Conservation (phyloP, 805 yeast genomes). For the Lipomyces japonicus region DNA sequence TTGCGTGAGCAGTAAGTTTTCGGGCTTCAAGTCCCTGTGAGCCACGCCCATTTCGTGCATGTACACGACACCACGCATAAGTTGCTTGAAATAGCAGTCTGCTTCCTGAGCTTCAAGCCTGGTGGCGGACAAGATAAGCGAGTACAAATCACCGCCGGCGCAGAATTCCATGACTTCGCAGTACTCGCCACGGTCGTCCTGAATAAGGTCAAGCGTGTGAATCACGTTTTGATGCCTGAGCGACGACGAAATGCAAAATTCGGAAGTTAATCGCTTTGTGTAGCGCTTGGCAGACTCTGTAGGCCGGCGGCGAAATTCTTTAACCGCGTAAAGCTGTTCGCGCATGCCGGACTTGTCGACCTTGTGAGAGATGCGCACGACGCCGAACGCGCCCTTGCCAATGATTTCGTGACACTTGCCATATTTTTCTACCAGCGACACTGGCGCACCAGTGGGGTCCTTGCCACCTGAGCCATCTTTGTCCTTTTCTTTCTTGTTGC, state of each 20-base stretch:
- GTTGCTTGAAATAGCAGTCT: constrained; percentile 86
- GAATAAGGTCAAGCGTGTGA: constrained; percentile 75
- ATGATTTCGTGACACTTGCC: constrained; percentile 93
- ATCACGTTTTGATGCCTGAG: constrained; percentile 72
- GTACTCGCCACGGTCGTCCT: constrained; percentile 65
- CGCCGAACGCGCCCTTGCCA: constrained; percentile 88
- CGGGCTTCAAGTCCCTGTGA: constrained; percentile 89
- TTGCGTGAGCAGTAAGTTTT: constrained; percentile 68
- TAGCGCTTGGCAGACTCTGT: constrained; percentile 56
- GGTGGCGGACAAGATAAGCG: constrained; percentile 52
- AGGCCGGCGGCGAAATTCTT: constrained; percentile 63
- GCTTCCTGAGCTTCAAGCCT: constrained; percentile 62
- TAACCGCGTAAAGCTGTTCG: constrained; percentile 63
- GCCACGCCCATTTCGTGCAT: constrained; percentile 92
- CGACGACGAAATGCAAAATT: constrained; percentile 80
- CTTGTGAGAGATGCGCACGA: constrained; percentile 80
- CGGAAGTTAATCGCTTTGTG: constrained; percentile 75
- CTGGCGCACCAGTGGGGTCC: constrained; percentile 28
- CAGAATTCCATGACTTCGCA: constrained; percentile 95
- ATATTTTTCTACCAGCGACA: constrained; percentile 78
- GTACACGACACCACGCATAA: constrained; percentile 73
- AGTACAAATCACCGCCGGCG: constrained; percentile 77
- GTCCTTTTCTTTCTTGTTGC: constrained; percentile 33
- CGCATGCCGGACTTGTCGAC: constrained; percentile 41
- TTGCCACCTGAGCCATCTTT: constrained; percentile 23